Evolutionary conservation across 257 asterid species (phyloP).

Genomic region (Solanum sejunctum): DNA sequence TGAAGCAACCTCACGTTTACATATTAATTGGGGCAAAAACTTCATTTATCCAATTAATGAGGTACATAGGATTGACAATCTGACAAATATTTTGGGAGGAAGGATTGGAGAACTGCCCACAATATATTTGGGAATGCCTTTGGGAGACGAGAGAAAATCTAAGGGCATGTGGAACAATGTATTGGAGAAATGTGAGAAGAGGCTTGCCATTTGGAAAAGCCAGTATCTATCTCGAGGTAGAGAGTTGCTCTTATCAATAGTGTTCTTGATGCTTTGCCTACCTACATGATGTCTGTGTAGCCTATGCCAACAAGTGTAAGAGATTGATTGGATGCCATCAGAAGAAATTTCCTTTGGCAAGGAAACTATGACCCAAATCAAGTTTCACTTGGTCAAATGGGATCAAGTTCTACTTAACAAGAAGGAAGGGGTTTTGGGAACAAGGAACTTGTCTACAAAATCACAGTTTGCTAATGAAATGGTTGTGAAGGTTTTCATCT

Average conservation of each 20-base stretch:
- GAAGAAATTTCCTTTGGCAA: not conserved
- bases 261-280: not conserved
- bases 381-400: not conserved
- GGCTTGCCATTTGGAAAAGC: not conserved
- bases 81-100: not conserved
- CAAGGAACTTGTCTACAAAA: not conserved
- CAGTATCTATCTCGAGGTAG: not conserved
- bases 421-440: not conserved
- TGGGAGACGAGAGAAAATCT: not conserved
- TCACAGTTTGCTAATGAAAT: not conserved
- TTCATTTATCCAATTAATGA: not conserved
- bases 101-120: not conserved
- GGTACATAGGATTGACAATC: not conserved
- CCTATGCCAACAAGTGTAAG: not conserved
- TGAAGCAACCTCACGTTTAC: not conserved
- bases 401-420: not conserved
- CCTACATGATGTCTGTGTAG: not conserved
- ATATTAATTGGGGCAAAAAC: not conserved
- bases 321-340: not conserved
- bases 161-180: not conserved
- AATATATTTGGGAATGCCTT: not conserved
- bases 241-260: not conserved
- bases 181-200: not conserved
- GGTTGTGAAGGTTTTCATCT: not conserved
- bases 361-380: not conserved